A percentile compares a stretch with the other conserved stretches of the same genome.
These are phyloP conservation scores for Colletotrichum camelliae DNA, from an alignment of 2,329 filamentous ascomycete genomes.

Conservation along the genomic window DNA sequence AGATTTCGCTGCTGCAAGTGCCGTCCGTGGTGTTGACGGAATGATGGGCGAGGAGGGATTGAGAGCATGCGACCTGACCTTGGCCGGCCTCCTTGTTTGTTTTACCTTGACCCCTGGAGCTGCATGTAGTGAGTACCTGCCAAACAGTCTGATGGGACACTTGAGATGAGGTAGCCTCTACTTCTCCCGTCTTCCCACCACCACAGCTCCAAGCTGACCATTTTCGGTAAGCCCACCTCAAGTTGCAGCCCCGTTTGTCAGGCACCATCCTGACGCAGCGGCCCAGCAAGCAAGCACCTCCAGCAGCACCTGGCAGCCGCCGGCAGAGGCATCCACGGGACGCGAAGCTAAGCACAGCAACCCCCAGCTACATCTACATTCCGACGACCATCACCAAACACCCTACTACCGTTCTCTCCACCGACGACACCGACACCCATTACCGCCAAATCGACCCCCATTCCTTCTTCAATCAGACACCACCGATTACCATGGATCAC, in stretches of 20 bases:
- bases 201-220: slow-evolving; percentile 12
- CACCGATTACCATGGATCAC: slow-evolving; percentile 64
- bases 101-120: slow-evolving; percentile 13
- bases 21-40: slow-evolving; percentile 17
- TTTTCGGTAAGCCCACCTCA: slow-evolving; percentile 7
- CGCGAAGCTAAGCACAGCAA: slow-evolving; percentile 28
- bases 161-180: not conserved
- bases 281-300: not conserved
- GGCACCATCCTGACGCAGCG: slow-evolving; percentile 14
- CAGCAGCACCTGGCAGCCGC: not conserved
- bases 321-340: slow-evolving; percentile 29
- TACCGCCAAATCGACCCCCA: not conserved
- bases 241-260: slow-evolving; percentile 15
- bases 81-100: slow-evolving; percentile 9
- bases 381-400: not conserved
- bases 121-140: not conserved
- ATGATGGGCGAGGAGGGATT: not conserved
- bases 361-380: slow-evolving; percentile 10
- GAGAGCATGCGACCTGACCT: slow-evolving; percentile 9
- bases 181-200: not conserved
- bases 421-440: slow-evolving; percentile 13
- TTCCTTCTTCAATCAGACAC: not conserved
- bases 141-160: not conserved
- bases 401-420: not conserved
- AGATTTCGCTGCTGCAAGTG: not conserved